A percentile compares a stretch with the other conserved stretches of the same genome.
Evolutionary conservation across 192 early-diverging fungal genomes (phyloP).

Genomic region (Chytriomyces sp.): DNA sequence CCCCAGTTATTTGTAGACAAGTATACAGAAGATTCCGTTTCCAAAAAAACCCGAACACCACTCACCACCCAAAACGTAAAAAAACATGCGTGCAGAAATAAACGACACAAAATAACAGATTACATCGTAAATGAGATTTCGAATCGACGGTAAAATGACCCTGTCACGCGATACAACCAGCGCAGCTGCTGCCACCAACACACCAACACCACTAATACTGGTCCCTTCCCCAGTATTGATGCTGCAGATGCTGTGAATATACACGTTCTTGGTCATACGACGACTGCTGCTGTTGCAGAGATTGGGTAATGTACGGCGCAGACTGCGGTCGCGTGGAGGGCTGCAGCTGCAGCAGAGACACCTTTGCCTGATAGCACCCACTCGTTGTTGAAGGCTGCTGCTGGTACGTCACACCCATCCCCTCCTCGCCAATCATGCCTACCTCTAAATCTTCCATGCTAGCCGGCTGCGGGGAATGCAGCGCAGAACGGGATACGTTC

Average conservation of each 20-base stretch:
- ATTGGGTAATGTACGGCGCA: background rate
- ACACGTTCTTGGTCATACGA: too few relatives aligned
- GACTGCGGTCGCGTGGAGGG: background rate
- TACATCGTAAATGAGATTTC: constrained; percentile 25
- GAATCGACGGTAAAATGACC: constrained; percentile 22
- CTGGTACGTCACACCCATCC: background rate
- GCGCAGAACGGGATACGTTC: background rate
- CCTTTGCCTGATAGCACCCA: background rate
- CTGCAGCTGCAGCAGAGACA: background rate
- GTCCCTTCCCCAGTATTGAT: background rate
- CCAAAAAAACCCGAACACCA: too few relatives aligned
- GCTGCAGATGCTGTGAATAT: too few relatives aligned
- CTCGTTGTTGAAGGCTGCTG: background rate
- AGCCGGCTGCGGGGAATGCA: background rate
- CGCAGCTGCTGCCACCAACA: background rate
- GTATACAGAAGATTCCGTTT: too few relatives aligned
- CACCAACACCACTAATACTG: background rate
- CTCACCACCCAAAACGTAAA: too few relatives aligned
- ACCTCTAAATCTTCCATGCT: background rate
- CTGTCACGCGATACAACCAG: background rate
- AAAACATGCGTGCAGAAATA: too few relatives aligned
- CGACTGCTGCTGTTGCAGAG: background rate
- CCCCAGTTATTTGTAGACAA: too few relatives aligned
- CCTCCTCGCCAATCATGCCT: background rate
- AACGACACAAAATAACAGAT: background rate